phyloP scores from a whole-genome alignment of 1,139 yeast species.

The Blastobotrys niveus region DNA sequence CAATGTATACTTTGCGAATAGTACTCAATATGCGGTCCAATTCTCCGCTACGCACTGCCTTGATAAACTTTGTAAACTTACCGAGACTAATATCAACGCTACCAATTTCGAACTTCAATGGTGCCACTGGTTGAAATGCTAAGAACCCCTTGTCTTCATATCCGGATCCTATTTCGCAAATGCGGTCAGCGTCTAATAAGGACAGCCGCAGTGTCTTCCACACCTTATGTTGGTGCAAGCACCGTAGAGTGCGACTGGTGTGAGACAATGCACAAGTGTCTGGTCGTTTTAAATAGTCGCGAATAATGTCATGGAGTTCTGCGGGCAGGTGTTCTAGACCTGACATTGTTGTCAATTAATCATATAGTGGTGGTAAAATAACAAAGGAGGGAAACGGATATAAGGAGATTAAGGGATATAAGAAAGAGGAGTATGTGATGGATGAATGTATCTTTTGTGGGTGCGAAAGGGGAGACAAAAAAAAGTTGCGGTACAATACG shows the following conservation, averaged over 20 bases:
- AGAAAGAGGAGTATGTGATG: too few relatives aligned
- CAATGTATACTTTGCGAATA: background rate
- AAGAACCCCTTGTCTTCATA: background rate
- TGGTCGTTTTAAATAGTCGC: constrained; percentile 1
- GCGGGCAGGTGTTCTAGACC: constrained; percentile 6
- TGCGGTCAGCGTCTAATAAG: background rate
- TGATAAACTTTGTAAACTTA: background rate
- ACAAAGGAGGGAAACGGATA: too few relatives aligned
- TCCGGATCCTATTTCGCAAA: background rate
- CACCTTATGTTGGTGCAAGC: background rate
- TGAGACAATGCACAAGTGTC: background rate
- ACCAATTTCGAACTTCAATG: constrained; percentile 1
- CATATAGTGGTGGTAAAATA: too few relatives aligned
- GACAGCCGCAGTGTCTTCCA: constrained; percentile 3
- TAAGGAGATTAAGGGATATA: too few relatives aligned
- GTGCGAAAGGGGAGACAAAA: too few relatives aligned
- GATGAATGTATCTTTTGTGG: too few relatives aligned
- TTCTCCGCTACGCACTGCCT: background rate
- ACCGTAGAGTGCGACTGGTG: background rate
- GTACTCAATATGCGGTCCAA: background rate
- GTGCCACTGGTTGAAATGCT: background rate
- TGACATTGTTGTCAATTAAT: background rate
- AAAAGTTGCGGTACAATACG: too few relatives aligned
- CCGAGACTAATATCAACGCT: background rate
- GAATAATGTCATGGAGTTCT: constrained; percentile 2